A percentile compares a stretch with the other conserved stretches of the same genome.
Conservation (phyloP, 768 basidiomycete species). For the Pleurotus salmoneostramineus region DNA sequence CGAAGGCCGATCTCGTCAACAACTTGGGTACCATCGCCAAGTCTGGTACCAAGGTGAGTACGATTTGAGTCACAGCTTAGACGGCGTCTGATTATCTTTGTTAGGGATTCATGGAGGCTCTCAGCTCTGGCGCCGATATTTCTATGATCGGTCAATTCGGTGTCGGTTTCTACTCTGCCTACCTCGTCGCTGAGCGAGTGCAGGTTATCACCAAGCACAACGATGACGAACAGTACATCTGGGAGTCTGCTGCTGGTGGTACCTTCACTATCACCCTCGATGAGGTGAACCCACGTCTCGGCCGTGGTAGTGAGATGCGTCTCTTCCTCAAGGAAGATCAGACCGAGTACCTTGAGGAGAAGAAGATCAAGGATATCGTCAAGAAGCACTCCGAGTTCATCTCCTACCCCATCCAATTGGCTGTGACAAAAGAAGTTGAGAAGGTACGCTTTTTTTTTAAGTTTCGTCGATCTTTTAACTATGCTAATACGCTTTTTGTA, state of each 20-base stretch:
- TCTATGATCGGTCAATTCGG: slow-evolving; percentile 99
- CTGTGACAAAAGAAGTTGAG: slow-evolving; percentile 98
- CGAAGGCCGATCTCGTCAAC: slow-evolving; percentile 99
- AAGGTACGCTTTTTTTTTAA: slow-evolving; percentile 62
- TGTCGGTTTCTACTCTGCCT: slow-evolving; percentile 99
- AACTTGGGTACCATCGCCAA: slow-evolving; percentile 96
- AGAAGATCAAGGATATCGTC: slow-evolving; percentile 98
- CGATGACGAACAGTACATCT: slow-evolving; percentile 99
- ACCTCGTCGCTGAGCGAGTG: slow-evolving; percentile 97
- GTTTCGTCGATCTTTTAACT: background rate
- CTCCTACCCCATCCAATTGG: slow-evolving; percentile 98
- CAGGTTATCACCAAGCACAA: slow-evolving; percentile 99
- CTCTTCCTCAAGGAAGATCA: slow-evolving; percentile 98
- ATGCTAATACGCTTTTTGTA: slow-evolving; percentile 25
- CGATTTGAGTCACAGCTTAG: slow-evolving; percentile 5
- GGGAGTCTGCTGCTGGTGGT: slow-evolving; percentile 99
- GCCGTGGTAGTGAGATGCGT: slow-evolving; percentile 90
- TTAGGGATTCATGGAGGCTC: slow-evolving; percentile 99
- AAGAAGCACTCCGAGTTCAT: slow-evolving; percentile 99
- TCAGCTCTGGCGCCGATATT: slow-evolving; percentile 84
- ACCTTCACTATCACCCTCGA: slow-evolving; percentile 99
- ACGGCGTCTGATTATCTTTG: slow-evolving; percentile 6
- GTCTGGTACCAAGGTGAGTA: slow-evolving; percentile 81
- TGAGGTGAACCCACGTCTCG: slow-evolving; percentile 83
- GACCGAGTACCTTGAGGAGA: slow-evolving; percentile 98